Evolutionary conservation across 2,329 filamentous ascomycete genomes (phyloP), one percentile per base, ranked within the genome.

Genomic region (Mycocentrospora acerina): DNA sequence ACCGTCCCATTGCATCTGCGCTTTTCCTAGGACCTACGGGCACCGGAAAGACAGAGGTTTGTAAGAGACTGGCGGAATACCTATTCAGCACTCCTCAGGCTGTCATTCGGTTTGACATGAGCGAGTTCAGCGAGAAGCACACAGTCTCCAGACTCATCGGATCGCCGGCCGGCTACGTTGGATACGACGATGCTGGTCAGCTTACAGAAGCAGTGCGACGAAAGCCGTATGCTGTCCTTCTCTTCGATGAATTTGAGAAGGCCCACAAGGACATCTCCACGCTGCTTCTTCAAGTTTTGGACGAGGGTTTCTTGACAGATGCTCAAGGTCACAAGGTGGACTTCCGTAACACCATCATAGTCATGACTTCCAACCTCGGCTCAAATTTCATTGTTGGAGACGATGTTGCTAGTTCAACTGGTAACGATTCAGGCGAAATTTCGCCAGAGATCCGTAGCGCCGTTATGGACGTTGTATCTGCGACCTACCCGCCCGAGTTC

Each of bases 201-300:
- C 78, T 98, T 9, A 97, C 93, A 1, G 93, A 98, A 70, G 90
- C 91, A 4, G 90, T 98, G 3, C 82, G 93, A 40, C 81, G 93
- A 43, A 97, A 97, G 67, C 93, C 93, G 0, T 97, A 97, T 55
- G 90, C 91, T 0, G 89, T 98, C 0, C 77, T 98, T 0, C 77
- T 98, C 2, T 95, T 98, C 55, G 93, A 98, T 64, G 93, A 97
- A 64, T 97, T 96, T 55, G 93, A 98, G 64, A 97, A 98, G 66
- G 93, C 91, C 0, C 93, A 97, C 63, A 85, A 88, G 37, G 93
- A 98, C 57, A 96, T 97, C 51, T 94, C 89, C 0, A 86, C 90
- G 0, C 75, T 98, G 3, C 78, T 98, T 4, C 79, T 98, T 4
- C 93, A 97, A 67, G 91, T 97, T 0, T 80, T 98, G 1, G 93